Evolutionary conservation across 495 filamentous ascomycete species (phyloP), one percentile per base, ranked within the genome.

Genomic region (Tuber microsphaerosporum): DNA sequence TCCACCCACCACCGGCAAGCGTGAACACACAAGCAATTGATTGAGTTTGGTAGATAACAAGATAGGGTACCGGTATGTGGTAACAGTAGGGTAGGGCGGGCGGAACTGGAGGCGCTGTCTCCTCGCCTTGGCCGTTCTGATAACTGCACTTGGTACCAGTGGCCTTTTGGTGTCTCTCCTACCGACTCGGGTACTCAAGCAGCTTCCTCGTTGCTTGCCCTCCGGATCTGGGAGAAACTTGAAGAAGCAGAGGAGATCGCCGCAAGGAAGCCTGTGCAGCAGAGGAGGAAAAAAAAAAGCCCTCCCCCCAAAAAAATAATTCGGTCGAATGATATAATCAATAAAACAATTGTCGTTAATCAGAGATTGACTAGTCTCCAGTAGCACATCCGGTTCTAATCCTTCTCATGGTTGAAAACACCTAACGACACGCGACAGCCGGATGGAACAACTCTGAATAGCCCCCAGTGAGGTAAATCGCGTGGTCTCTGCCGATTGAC

Each of bases 401-500:
- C 71, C 74, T 65, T 77, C 73, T 74, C 71, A 70, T 72, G 78
- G 78, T 79, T 71, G 78, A 75, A 79, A 77, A 79, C 77, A n/a
- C 56, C 56, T 14, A 43, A 79, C 76, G 77, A 79, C 77, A 79
- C 77, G 77, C 77, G 77, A 79, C 77, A 79, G 70, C 74, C 77
- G 77, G 77, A 79, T 75, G 76, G 76, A 70, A 75, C 48, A 75
- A 71, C 69, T 75, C 68, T 75, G 74, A 79, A 76, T 79, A 79
- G 77, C 78, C 75, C 75, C 73, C 74, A 77, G 75, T 45, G 73
- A 74, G 73, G 77, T 73, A 73, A 81, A 81, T 81, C 80, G 80
- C 80, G 80, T 81, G 80, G 80, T 81, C 80, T 72, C 75, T 77
- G 80, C 80, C 80, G 80, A 81, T 81, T 81, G 74, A 75, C 45